phyloP scores from a whole-genome alignment of 768 basidiomycete genomes.

The Russula abietina region DNA sequence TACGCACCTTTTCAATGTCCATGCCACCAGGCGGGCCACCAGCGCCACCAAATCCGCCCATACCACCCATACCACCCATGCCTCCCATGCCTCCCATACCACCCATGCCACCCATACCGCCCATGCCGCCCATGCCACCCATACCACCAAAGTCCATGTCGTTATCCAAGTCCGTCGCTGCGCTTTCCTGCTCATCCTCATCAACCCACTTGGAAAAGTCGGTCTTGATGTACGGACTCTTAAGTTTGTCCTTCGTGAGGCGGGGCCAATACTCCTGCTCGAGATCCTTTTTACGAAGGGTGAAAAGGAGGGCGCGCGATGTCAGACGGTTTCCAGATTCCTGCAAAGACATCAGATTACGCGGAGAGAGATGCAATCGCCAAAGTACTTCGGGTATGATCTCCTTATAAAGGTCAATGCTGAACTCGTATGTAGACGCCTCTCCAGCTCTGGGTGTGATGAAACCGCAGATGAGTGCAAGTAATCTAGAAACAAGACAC shows the following conservation, averaged over 20 bases:
- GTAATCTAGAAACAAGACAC: not conserved
- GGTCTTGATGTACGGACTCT: conserved; percentile 81
- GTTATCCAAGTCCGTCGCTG: conserved; percentile 36
- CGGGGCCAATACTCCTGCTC: conserved; percentile 87
- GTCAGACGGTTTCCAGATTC: conserved; percentile 55
- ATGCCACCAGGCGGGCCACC: conserved; percentile 30
- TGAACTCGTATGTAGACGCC: conserved; percentile 50
- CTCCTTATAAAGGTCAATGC: conserved; percentile 68
- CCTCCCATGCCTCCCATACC: not conserved
- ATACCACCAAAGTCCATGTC: conserved; percentile 38
- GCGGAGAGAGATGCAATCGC: not conserved
- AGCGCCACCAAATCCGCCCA: conserved; percentile 33
- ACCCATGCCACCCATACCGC: conserved; percentile 36
- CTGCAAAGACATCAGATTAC: conserved; percentile 31
- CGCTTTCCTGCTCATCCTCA: conserved; percentile 90
- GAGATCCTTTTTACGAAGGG: conserved; percentile 75
- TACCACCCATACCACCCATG: not conserved
- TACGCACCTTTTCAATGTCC: conserved; percentile 59
- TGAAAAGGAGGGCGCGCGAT: conserved; percentile 58
- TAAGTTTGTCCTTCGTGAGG: conserved; percentile 82
- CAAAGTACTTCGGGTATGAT: conserved; percentile 65
- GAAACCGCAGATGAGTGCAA: not conserved
- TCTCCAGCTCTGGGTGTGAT: not conserved
- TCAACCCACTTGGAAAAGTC: conserved; percentile 96
- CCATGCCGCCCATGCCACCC: conserved; percentile 50